phyloP scores from a whole-genome alignment of 202 grass and related monocot species.

The Cymbopogon flexuosus region DNA sequence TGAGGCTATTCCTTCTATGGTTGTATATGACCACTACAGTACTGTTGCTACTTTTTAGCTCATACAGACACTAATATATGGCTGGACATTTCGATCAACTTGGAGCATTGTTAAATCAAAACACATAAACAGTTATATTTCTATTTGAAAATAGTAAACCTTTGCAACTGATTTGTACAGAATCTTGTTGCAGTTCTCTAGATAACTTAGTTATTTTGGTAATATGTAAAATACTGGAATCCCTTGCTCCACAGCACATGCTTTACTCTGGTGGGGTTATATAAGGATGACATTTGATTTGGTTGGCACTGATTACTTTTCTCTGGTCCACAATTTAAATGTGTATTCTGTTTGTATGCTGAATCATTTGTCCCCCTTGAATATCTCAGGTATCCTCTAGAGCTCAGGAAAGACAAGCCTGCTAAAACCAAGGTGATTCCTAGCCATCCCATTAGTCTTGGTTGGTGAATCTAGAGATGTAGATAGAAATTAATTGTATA shows the following conservation, averaged over 20 bases:
- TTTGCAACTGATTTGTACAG: neutral
- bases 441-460: constrained; percentile 19
- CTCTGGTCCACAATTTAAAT: constrained; percentile 2
- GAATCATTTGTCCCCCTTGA: constrained; percentile 37
- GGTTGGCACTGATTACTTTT: neutral
- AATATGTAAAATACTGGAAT: neutral
- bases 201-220: constrained; percentile 13
- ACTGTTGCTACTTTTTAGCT: neutral
- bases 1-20: neutral
- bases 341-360: constrained; percentile 26
- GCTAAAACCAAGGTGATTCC: constrained; percentile 74
- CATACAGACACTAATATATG: neutral
- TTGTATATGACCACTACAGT: neutral
- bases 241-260: constrained; percentile 10
- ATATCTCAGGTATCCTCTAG: constrained; percentile 83
- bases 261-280: constrained; percentile 22
- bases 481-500: constrained; percentile 9
- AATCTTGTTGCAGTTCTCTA: constrained; percentile 7
- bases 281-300: neutral
- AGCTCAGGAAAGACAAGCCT: constrained; percentile 93
- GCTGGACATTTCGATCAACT: neutral
- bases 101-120: constrained; percentile 8
- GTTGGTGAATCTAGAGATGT: constrained; percentile 16
- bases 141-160: neutral
- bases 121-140: neutral